These are phyloP conservation scores for Penstemon davidsonii DNA, from an alignment of 257 asterid species.

Conservation along the genomic window DNA sequence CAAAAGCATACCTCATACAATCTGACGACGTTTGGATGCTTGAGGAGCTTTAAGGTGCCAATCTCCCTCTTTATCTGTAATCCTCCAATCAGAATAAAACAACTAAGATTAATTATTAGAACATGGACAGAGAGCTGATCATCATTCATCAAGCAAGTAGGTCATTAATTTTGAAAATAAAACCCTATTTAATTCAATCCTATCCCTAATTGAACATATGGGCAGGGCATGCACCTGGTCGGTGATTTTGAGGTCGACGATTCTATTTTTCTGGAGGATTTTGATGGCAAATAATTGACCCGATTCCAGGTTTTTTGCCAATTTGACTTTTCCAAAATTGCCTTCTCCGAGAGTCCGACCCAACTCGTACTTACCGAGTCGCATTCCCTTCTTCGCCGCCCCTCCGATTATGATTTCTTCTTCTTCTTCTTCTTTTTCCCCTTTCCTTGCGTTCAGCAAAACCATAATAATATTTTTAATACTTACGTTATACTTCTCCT, in stretches of 20 bases:
- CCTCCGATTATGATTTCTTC: not conserved
- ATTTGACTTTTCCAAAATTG: slow-evolving; percentile 87
- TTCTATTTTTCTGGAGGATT: slow-evolving; percentile 71
- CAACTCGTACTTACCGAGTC: slow-evolving; percentile 76
- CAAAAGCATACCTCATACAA: slow-evolving; percentile 63
- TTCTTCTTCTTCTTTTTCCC: slow-evolving; percentile 14
- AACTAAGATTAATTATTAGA: not conserved
- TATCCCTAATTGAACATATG: too few relatives aligned
- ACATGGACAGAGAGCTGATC: not conserved
- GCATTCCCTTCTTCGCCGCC: slow-evolving; percentile 40
- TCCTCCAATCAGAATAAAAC: not conserved
- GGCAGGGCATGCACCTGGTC: slow-evolving; percentile 58
- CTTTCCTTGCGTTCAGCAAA: slow-evolving; percentile 35
- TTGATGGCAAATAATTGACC: slow-evolving; percentile 75
- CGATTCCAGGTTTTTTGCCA: slow-evolving; percentile 59
- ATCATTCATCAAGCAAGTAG: not conserved
- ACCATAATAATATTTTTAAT: slow-evolving; percentile 36
- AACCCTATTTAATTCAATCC: too few relatives aligned
- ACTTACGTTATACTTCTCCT: not conserved
- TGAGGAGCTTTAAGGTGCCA: slow-evolving; percentile 88
- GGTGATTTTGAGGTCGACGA: slow-evolving; percentile 60
- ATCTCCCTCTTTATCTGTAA: slow-evolving; percentile 95
- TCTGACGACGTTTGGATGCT: slow-evolving; percentile 91
- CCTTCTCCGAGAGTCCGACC: slow-evolving; percentile 94
- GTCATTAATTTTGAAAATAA: too few relatives aligned